Base-by-base conservation (phyloP, 2,329 filamentous ascomycete species). In the Dactylellina drechsleri region DNA sequence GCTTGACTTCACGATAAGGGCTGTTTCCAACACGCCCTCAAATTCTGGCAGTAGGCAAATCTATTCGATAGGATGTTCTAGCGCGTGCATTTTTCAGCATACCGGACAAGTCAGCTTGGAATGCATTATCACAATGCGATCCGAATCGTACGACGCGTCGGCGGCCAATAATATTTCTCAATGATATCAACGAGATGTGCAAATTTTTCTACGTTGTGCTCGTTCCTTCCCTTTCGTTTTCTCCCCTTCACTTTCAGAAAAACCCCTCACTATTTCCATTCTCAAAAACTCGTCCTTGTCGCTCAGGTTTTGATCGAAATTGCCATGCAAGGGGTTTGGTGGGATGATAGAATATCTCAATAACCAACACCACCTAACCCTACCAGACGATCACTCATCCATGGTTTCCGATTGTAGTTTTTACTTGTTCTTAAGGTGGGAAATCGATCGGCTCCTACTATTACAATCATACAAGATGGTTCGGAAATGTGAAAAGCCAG, bases 271-370 rank as follows among this genome's bases (percentile, higher is more conserved):
- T 13, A 47, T 16, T 45, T 54, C 45, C 66, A 45, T 62, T 62
- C 59, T 57, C 36, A 18, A 41, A 57, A 1, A 50, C 18, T 52
- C 16, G 16, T 56, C 49, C 65, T 70, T 50, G 49, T 52, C 26
- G 28, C 50, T 70, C 41, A 15, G 57, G 40, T 57, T 68, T 61
- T 18, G 49, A 52, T 28, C 16, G 50, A 70, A 62, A 62, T 70
- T 62, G 26, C 28, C 23, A 60, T 62, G 66, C 66, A 70, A 70
- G 66, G 66, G 66, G 47, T 49, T 54, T 15, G 36, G 16, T 28
- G 31, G 31, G 31, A 36, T 15, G 36, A 10, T 28, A 5, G 31
- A 10, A 36, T 36, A 36, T 4, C 31, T 36, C 31, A 8, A 36
- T 4, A 23, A 23, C 23, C 4, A 23, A 23, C 23, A 23, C 31